phyloP scores from a whole-genome alignment of 257 asterid species.

The Solanum gandarillasii region DNA sequence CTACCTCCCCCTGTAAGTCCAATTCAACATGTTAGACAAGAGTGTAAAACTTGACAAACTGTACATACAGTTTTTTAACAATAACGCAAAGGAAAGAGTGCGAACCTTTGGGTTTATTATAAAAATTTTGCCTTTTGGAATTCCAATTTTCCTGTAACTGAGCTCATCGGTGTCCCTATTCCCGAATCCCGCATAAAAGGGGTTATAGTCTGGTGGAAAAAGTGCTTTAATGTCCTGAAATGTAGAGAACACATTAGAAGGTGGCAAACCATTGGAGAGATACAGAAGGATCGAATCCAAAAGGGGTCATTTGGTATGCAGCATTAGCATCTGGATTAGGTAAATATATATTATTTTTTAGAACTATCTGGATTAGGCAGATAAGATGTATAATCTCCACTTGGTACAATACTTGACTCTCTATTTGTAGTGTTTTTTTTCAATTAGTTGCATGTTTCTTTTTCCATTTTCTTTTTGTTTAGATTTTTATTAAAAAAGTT shows the following conservation, averaged over 20 bases:
- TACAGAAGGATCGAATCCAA: background rate
- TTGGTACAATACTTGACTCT: background rate
- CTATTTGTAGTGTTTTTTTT: background rate
- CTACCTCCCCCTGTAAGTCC: slow-evolving; percentile 85
- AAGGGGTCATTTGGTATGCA: background rate
- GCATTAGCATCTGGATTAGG: background rate
- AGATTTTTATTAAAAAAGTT: background rate
- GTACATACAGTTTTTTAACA: background rate
- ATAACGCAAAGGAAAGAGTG: background rate
- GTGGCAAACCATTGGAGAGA: background rate
- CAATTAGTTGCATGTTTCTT: background rate
- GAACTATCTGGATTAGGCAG: background rate
- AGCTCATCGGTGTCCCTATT: slow-evolving; percentile 98
- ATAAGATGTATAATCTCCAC: background rate
- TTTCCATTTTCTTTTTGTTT: background rate
- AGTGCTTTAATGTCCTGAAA: slow-evolving; percentile 96
- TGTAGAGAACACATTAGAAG: background rate
- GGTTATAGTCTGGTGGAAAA: slow-evolving; percentile 90
- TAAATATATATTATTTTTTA: too few relatives aligned
- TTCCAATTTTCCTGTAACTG: slow-evolving; percentile 94
- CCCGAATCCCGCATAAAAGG: slow-evolving; percentile 97
- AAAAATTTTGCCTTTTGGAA: slow-evolving; percentile 95
- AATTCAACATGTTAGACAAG: background rate
- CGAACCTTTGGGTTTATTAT: slow-evolving; percentile 93
- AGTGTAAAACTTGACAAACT: background rate